Evolutionary conservation across 2,329 filamentous ascomycete genomes (phyloP).

Genomic region (Clarireedia homoeocarpa): DNA sequence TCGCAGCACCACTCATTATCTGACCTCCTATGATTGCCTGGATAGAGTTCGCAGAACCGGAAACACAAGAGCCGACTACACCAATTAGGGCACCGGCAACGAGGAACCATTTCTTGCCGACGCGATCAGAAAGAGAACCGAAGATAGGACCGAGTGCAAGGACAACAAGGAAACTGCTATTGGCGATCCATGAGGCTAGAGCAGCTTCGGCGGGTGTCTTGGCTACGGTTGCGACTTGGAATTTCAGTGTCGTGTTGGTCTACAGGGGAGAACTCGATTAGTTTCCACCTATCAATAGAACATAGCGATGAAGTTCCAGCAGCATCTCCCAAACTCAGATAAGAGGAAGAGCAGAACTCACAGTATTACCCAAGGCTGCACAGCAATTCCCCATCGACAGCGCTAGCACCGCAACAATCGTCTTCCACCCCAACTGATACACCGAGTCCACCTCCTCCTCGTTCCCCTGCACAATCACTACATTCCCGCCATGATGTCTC

Average conservation of each 20-base stretch:
- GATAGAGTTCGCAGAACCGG: constrained; percentile 12
- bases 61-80: constrained; percentile 10
- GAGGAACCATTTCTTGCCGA: constrained; percentile 19
- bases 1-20: constrained; percentile 14
- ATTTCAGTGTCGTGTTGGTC: constrained; percentile 17
- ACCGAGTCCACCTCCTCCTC: constrained; percentile 14
- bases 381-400: constrained; percentile 15
- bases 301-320: background rate
- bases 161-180: constrained; percentile 14
- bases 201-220: constrained; percentile 11
- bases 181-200: constrained; percentile 16
- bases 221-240: constrained; percentile 13
- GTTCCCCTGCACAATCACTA: background rate
- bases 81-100: constrained; percentile 14
- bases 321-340: no score
- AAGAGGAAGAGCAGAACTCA: background rate
- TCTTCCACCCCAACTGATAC: constrained; percentile 14
- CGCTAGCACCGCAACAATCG: constrained; percentile 12
- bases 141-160: constrained; percentile 16
- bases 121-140: constrained; percentile 13
- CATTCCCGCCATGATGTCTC: background rate
- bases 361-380: constrained; percentile 15
- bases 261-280: background rate
- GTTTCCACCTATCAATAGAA: background rate
- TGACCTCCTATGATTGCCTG: constrained; percentile 13